Conservation (phyloP, 805 yeast species). For the Kuraishia cidri region DNA sequence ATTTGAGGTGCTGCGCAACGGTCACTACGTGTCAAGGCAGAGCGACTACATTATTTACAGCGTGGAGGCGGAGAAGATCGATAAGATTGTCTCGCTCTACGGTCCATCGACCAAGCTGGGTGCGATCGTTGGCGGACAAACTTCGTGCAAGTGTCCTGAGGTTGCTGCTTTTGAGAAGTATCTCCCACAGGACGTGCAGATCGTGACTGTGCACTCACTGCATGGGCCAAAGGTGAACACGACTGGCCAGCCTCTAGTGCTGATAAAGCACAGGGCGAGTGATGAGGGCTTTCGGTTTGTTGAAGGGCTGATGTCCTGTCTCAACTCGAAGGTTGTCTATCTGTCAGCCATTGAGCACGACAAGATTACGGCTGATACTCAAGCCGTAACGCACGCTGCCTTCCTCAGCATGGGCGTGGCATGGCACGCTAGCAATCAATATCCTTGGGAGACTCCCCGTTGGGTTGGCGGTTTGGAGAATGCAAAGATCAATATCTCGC, state of each 20-base stretch:
- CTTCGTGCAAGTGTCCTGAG: slow-evolving; percentile 91
- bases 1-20: slow-evolving; percentile 61
- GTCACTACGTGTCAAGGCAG: slow-evolving; percentile 73
- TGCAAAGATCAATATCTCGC: slow-evolving; percentile 88
- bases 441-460: slow-evolving; percentile 84
- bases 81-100: slow-evolving; percentile 59
- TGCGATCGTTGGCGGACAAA: slow-evolving; percentile 96
- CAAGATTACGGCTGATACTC: slow-evolving; percentile 94
- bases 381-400: slow-evolving; percentile 97
- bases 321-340: slow-evolving; percentile 69
- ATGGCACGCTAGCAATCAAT: slow-evolving; percentile 75
- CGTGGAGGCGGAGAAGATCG: slow-evolving; percentile 87
- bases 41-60: slow-evolving; percentile 83
- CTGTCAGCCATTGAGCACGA: slow-evolving; percentile 88
- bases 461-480: slow-evolving; percentile 95
- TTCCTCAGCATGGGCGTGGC: slow-evolving; percentile 96
- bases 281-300: slow-evolving; percentile 52
- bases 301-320: slow-evolving; percentile 54
- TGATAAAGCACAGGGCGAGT: slow-evolving; percentile 65
- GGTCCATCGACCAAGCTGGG: slow-evolving; percentile 87
- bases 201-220: slow-evolving; percentile 81
- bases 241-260: slow-evolving; percentile 86
- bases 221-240: slow-evolving; percentile 93
- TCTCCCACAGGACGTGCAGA: slow-evolving; percentile 73
- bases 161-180: slow-evolving; percentile 72